Conservation (phyloP, 2,329 filamentous ascomycete species). For the Hypoxylon sp. region DNA sequence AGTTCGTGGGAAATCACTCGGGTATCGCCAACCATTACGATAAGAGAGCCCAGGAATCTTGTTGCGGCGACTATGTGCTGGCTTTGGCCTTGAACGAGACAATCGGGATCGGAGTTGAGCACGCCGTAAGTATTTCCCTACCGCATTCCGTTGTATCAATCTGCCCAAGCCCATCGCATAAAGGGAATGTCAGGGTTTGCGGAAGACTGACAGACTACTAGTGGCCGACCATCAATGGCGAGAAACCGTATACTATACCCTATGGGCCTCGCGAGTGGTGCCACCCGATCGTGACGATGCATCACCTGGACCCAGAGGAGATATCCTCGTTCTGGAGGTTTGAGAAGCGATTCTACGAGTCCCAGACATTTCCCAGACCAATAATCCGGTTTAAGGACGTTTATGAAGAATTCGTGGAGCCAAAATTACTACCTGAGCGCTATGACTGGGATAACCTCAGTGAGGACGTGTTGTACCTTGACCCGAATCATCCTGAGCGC, state of each 20-base stretch:
- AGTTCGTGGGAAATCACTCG: conserved; percentile 57
- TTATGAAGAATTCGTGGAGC: conserved; percentile 60
- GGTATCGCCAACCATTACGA: conserved; percentile 63
- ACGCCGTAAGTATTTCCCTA: conserved; percentile 55
- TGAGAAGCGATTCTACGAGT: conserved; percentile 57
- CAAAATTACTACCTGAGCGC: conserved; percentile 55
- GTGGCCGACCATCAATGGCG: conserved; percentile 68
- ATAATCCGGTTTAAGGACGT: conserved; percentile 62
- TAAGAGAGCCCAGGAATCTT: conserved; percentile 54
- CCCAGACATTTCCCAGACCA: conserved; percentile 39
- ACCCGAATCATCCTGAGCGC: conserved; percentile 44
- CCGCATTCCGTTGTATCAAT: not conserved
- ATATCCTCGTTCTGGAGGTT: conserved; percentile 64
- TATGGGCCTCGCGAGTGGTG: conserved; percentile 65
- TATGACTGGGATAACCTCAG: conserved; percentile 67
- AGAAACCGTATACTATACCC: conserved; percentile 65
- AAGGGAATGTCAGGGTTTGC: not conserved
- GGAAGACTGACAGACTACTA: conserved; percentile 42
- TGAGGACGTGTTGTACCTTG: conserved; percentile 59
- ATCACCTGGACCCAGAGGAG: conserved; percentile 65
- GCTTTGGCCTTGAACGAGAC: conserved; percentile 60
- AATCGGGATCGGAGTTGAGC: conserved; percentile 56
- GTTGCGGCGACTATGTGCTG: conserved; percentile 67
- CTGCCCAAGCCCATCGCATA: not conserved
- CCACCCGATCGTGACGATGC: conserved; percentile 68